Base-by-base conservation (phyloP, 129 eudicot genomes). In the Daucus carota region DNA sequence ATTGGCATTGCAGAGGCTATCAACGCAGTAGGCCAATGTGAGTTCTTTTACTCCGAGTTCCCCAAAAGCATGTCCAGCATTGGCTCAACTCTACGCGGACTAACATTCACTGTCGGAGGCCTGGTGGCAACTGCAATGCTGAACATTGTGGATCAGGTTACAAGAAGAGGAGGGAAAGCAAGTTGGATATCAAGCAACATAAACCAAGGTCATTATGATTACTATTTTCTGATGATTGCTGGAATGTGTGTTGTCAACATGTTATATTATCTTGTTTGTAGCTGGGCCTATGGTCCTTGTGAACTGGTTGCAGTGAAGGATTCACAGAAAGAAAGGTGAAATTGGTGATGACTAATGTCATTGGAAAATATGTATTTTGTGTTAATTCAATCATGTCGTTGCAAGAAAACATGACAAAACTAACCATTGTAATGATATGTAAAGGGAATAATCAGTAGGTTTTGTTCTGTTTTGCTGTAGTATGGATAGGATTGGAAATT, bases 31-130 rank as follows among this genome's bases (percentile, higher is more conserved):
- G 74, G 48, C 9, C 74, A 70, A 48, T 84, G 47, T 45, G 90
- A 86, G 78, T 88, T 85, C 73, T 88, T 72, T 13, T 77, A 36
- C 8, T 36, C 73, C 2, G 86, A 85, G 74, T 77, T 88, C 20
- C 92, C 92, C 1, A 81, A 70, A 20, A 83, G 86, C 70, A 88
- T 88, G 92, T 85, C 90, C 3, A 88, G 92, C 54, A 62, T 88
- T 18, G 86, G 88, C 14, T 32, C 81, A 4, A 60, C 67, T 65
- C 78, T 88, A 11, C 29, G 1, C 4, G 84, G 82, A 36, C 13
- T 86, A 10, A 83, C 82, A 28, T 42, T 78, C 78, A 41, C 78
- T 1, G 46, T 79, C 13, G 88, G 83, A 14, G 85, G 75, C 54
- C n/a, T 91, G 77, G 32, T 86, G 2, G 87, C 90, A 22, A 83